A percentile compares a stretch with the other conserved stretches of the same genome.
These are phyloP conservation scores for Bretschneidera sinensis DNA, from an alignment of 345 rosid genomes.

Conservation along the genomic window DNA sequence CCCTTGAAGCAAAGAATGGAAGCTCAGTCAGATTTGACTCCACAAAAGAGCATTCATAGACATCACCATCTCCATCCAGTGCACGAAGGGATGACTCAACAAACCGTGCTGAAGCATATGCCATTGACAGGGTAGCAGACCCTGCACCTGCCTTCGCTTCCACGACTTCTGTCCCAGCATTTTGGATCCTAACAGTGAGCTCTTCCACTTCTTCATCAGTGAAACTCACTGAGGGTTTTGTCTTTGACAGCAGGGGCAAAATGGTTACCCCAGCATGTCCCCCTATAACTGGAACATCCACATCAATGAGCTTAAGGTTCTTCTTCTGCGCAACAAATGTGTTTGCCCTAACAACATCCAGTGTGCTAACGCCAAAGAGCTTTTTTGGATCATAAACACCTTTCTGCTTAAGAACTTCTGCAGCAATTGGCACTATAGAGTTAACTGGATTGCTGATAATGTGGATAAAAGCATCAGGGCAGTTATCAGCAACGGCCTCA, in stretches of 20 bases:
- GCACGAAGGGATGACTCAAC: slow-evolving; percentile 96
- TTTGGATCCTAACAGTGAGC: slow-evolving; percentile 83
- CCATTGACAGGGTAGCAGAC: slow-evolving; percentile 96
- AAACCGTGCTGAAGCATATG: slow-evolving; percentile 94
- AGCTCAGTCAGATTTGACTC: slow-evolving; percentile 72
- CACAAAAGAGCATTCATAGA: slow-evolving; percentile 77
- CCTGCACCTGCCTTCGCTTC: slow-evolving; percentile 99
- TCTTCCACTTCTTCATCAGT: slow-evolving; percentile 66
- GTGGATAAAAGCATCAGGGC: slow-evolving; percentile 87
- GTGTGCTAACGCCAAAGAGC: slow-evolving; percentile 88
- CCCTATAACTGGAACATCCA: slow-evolving; percentile 90
- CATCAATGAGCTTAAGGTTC: slow-evolving; percentile 83
- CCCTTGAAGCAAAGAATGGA: slow-evolving; percentile 85
- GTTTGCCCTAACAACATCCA: slow-evolving; percentile 93
- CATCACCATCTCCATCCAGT: slow-evolving; percentile 83
- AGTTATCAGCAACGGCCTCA: slow-evolving; percentile 84
- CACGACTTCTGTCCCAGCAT: slow-evolving; percentile 93
- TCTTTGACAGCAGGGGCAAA: slow-evolving; percentile 78
- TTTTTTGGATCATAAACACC: slow-evolving; percentile 88
- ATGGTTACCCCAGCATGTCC: slow-evolving; percentile 97
- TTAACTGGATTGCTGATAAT: slow-evolving; percentile 94
- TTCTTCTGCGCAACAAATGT: slow-evolving; percentile 85
- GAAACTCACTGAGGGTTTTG: slow-evolving; percentile 65
- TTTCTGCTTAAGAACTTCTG: slow-evolving; percentile 78
- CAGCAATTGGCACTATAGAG: slow-evolving; percentile 90